Base-by-base conservation (phyloP, 306 rosid species). In the Quercus alba region DNA sequence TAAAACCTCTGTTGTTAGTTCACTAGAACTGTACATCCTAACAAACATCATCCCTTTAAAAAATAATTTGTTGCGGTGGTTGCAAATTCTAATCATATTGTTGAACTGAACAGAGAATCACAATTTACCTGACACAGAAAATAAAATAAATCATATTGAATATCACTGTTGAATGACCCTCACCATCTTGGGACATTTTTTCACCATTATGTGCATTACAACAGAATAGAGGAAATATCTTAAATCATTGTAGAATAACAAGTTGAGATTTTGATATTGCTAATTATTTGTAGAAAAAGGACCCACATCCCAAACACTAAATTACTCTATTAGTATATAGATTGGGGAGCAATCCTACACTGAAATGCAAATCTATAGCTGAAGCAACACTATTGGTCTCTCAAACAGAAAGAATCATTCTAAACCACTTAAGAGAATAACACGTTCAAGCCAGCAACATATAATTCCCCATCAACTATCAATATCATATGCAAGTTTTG, bases 61-160 rank as follows among this genome's bases (percentile, higher is more conserved):
- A 17, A 61, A 54, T 41, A 23, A 3, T 15, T 20, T 68, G 21
- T 26, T 75, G 62, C 83, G n/a, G 5, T 23, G 79, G 28, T 31
- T 71, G 17, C 52, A 77, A 31, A 85, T 26, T 69, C 58, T 85
- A 78, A 81, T 79, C 89, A 90, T 61, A 8, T 88, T 72, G 84
- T 6, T 58, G 6, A 66, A 31, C 70, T 20, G 30, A 81, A 80
- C 5, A 25, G 74, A 81, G 61, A 75, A 30, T 17, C 13, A 38
- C 58, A 72, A 20, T 74, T 77, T 35, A 70, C 73, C 77, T 64
- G 28, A 61, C 78, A 41, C 52, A 57, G 77, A 23, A 31, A 6
- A 44, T 41, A 19, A 41, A 44, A 56, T 57, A 35, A 19, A 6
- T 46, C 55, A 56, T 35, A 25, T 18, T 67, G 4, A 67, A 67